Percentiles rank a stretch among this genome's conserved stretches.
Conservation (phyloP, 768 basidiomycete genomes). For the Mycena polygramma region DNA sequence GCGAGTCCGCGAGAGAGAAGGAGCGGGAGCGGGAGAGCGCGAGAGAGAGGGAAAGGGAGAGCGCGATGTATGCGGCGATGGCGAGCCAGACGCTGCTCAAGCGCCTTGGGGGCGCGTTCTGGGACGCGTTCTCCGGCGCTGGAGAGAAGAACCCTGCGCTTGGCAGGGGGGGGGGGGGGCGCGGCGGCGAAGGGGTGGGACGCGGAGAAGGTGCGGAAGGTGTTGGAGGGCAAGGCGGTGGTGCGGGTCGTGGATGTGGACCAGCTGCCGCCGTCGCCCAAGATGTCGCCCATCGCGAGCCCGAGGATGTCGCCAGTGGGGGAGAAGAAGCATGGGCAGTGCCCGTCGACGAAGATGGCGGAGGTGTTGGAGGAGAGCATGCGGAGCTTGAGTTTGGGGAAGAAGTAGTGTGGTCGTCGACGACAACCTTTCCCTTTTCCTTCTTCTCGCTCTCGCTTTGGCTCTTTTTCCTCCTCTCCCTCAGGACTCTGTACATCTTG, state of each 20-base stretch:
- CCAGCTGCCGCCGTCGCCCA: constrained; percentile 26
- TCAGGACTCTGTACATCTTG: no score
- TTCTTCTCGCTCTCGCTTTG: no score
- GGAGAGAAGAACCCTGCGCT: constrained; percentile 24
- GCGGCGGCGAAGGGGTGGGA: constrained; percentile 59
- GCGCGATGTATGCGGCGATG: constrained; percentile 76
- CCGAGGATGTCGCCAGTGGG: constrained; percentile 31
- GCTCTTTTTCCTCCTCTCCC: no score
- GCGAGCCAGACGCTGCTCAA: constrained; percentile 82
- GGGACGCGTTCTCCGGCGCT: constrained; percentile 87
- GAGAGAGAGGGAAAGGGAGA: constrained; percentile 55
- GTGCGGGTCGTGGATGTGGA: constrained; percentile 85
- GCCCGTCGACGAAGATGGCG: no score
- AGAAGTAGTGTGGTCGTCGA: constrained; percentile 37
- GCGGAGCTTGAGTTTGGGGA: constrained; percentile 58
- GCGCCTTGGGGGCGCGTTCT: constrained; percentile 83
- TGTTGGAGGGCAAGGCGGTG: constrained; percentile 87
- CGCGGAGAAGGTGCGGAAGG: constrained; percentile 83
- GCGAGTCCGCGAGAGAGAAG: constrained; percentile 36
- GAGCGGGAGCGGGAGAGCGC: constrained; percentile 43
- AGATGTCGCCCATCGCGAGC: neutral
- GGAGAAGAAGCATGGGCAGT: constrained; percentile 4
- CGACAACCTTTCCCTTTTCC: no score
- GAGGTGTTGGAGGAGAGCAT: constrained; percentile 64
- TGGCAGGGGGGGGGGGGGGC: no score